A percentile compares a stretch with the other conserved stretches of the same genome.
These are phyloP conservation scores for Phialocephala subalpina DNA, from an alignment of 2,329 filamentous ascomycete species.

Conservation along the genomic window DNA sequence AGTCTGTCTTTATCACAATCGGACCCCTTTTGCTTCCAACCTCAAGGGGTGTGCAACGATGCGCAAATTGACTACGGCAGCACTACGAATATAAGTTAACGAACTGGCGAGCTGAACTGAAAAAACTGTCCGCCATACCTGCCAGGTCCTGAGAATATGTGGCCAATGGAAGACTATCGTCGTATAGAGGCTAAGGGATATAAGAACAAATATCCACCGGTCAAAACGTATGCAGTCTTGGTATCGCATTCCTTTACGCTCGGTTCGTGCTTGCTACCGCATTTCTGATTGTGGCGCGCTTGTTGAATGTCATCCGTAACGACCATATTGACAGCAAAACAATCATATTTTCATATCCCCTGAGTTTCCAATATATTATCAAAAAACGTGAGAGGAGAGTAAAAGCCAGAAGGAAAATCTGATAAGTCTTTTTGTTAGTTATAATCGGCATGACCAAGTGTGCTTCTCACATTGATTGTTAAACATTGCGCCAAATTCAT, in stretches of 20 bases:
- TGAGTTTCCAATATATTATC: conserved; percentile 39
- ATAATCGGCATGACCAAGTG: conserved; percentile 34
- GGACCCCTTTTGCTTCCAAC: conserved; percentile 10
- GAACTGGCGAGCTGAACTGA: conserved; percentile 18
- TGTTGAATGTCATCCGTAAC: background rate
- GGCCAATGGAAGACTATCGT: too few species aligned
- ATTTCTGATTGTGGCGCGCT: too few species aligned
- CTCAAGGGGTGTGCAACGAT: conserved; percentile 6
- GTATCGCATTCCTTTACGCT: too few species aligned
- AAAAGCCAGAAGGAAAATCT: conserved; percentile 39
- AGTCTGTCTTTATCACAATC: conserved; percentile 14
- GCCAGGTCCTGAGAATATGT: too few species aligned
- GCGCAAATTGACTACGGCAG: conserved; percentile 14
- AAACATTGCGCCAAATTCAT: conserved; percentile 38
- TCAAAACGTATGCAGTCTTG: too few species aligned
- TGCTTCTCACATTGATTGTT: conserved; percentile 41
- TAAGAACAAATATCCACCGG: too few species aligned
- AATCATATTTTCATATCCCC: conserved; percentile 25
- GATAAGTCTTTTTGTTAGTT: conserved; percentile 37
- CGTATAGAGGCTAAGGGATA: too few species aligned
- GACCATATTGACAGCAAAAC: background rate
- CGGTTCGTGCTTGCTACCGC: too few species aligned
- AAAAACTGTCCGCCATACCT: conserved; percentile 15
- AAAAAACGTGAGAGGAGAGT: conserved; percentile 40
- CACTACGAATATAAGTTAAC: conserved; percentile 15